Evolutionary conservation across 1,284 basidiomycete species (phyloP).

Genomic region (Moniliella sp.): DNA sequence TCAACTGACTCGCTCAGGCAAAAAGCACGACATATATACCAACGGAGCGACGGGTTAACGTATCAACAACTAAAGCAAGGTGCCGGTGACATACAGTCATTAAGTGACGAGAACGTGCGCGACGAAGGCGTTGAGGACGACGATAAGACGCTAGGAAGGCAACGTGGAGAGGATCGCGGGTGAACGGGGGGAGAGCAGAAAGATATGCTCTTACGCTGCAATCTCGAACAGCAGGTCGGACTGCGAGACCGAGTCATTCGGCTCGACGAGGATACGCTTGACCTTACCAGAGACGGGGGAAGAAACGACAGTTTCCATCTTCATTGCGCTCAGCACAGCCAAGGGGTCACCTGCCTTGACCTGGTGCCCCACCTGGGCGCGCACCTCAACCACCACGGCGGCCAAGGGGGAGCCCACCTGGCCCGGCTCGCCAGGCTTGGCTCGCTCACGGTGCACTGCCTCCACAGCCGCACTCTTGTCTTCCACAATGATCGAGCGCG

Average conservation of each 20-base stretch:
- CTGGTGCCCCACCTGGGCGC: slow-evolving; percentile 83
- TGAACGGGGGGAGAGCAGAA: too few species aligned
- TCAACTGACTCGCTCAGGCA: too few species aligned
- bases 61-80: too few species aligned
- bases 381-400: slow-evolving; percentile 88
- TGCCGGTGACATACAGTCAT: too few species aligned
- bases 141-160: too few species aligned
- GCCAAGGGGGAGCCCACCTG: slow-evolving; percentile 63
- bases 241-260: slow-evolving; percentile 65
- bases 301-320: slow-evolving; percentile 71
- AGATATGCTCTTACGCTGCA: too few species aligned
- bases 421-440: slow-evolving; percentile 71
- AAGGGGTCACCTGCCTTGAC: slow-evolving; percentile 93
- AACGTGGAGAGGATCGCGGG: too few species aligned
- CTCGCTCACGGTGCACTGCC: slow-evolving; percentile 77
- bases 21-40: too few species aligned
- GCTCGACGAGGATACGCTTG: slow-evolving; percentile 65
- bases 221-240: slow-evolving; percentile 69
- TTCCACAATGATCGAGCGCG: slow-evolving; percentile 45
- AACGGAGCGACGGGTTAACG: too few species aligned
- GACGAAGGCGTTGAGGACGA: too few species aligned
- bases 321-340: slow-evolving; percentile 40
- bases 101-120: too few species aligned
- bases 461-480: slow-evolving; percentile 85
- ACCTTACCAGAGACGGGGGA: slow-evolving; percentile 84